Evolutionary conservation across 1,284 basidiomycete genomes (phyloP).

Genomic region (Pseudozyma sp.): DNA sequence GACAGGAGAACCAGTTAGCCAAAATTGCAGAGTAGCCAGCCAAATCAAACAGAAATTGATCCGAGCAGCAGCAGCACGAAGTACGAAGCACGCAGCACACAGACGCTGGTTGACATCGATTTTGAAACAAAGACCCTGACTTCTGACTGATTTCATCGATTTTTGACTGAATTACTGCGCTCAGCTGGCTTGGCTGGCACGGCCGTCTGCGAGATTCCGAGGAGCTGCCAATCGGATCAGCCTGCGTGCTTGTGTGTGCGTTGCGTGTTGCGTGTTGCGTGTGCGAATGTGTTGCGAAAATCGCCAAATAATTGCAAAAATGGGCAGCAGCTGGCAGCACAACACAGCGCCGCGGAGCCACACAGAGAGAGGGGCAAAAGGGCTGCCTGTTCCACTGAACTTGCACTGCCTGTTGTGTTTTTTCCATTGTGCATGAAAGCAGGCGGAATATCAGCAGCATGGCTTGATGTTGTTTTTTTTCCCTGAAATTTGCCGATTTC

Average conservation of each 20-base stretch:
- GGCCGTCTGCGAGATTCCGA: background rate
- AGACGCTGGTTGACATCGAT: slow-evolving; percentile 1
- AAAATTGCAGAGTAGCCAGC: no score
- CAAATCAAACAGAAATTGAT: no score
- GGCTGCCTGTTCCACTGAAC: background rate
- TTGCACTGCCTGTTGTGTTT: no score
- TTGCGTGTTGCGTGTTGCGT: background rate
- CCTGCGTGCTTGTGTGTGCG: background rate
- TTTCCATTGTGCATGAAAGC: no score
- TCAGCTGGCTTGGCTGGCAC: background rate
- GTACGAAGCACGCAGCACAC: no score
- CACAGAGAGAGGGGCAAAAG: background rate
- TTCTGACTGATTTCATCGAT: background rate
- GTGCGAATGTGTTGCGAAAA: background rate
- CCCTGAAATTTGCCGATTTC: no score
- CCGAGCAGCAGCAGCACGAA: no score
- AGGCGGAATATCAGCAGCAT: no score
- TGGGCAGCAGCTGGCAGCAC: background rate
- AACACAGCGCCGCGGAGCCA: background rate
- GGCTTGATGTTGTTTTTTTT: no score
- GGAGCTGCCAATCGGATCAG: background rate
- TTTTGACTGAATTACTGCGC: background rate
- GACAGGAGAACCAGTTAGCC: no score
- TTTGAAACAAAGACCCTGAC: slow-evolving; percentile 11
- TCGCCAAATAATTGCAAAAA: background rate